These are phyloP conservation scores for Ceratocystis cubensis DNA, from an alignment of 2,329 filamentous ascomycete species.

Conservation along the genomic window DNA sequence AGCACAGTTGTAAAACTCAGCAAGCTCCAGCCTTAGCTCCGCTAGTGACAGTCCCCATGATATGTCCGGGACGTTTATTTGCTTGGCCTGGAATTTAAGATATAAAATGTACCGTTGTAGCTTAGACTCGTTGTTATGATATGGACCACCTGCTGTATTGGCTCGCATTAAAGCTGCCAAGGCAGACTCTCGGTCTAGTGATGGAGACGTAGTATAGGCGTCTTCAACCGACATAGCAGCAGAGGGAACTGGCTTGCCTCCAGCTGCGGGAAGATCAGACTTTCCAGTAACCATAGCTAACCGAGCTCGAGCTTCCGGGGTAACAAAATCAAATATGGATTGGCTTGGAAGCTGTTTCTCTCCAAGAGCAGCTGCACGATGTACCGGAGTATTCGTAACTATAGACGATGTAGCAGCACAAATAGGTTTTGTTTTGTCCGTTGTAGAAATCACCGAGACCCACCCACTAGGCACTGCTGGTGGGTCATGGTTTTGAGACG, in stretches of 20 bases:
- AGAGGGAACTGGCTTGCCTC: slow-evolving; percentile 54
- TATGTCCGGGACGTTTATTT: slow-evolving; percentile 29
- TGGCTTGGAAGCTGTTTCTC: slow-evolving; percentile 73
- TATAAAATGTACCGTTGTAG: slow-evolving; percentile 68
- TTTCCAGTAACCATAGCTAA: slow-evolving; percentile 66
- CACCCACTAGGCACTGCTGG: slow-evolving; percentile 15
- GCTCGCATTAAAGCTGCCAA: slow-evolving; percentile 56
- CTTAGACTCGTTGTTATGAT: slow-evolving; percentile 70
- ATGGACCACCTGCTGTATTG: slow-evolving; percentile 58
- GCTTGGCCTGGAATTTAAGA: slow-evolving; percentile 43
- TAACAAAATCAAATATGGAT: slow-evolving; percentile 90
- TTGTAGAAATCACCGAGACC: background rate
- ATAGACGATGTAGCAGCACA: background rate
- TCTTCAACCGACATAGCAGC: slow-evolving; percentile 48
- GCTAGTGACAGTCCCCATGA: slow-evolving; percentile 34
- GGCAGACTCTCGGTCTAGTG: slow-evolving; percentile 53
- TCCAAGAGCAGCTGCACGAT: slow-evolving; percentile 38
- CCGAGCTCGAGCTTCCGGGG: slow-evolving; percentile 60
- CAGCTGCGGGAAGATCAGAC: slow-evolving; percentile 60
- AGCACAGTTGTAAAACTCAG: slow-evolving; percentile 55
- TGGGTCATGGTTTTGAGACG: slow-evolving; percentile 4
- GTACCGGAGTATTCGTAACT: background rate
- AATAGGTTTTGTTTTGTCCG: background rate
- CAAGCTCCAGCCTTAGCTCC: slow-evolving; percentile 65
- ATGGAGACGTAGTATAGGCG: slow-evolving; percentile 37